Base-by-base conservation (phyloP, 495 filamentous ascomycete species). In the Neurospora sp. region DNA sequence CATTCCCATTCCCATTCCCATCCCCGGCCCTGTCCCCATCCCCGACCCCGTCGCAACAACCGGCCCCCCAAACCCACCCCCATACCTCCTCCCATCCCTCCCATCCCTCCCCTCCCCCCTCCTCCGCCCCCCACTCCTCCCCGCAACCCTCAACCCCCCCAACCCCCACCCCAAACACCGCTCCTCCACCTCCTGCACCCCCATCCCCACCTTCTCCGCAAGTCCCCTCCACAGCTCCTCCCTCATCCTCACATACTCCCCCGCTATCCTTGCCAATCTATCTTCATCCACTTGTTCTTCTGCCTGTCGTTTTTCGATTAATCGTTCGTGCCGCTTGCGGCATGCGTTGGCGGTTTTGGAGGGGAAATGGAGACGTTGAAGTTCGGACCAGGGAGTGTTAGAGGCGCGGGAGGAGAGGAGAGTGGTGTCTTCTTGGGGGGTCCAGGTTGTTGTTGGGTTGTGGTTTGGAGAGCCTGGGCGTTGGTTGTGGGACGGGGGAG, bases 291-390 rank as follows among this genome's bases (percentile, higher is more conserved):
- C 91, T 74, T 91, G 88, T 71, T 91, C 86, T 42, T 82, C 83
- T 54, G 87, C 88, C 4, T 66, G 54, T 54, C 83, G 83, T 59
- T 87, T 83, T 81, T 92, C 91, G 84, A 93, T 88, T 73, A 93
- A 82, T 37, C 92, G 83, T 80, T 93, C 92, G 77, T 93, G 89
- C 42, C 92, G 87, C 80, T 94, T 94, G 18, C 92, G 90, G 81
- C 92, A 94, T 16, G 92, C 92, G 81, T 94, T 94, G 20, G 90
- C 85, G 20, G 90, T 91, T 81, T 93, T 93, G 76, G 78, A 81
- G 8, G 89, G 91, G 77, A 94, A 94, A 82, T 91, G 85, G 27
- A 82, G 83, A 40, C 82, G 83, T 72, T 91, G 88, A 74, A 94
- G 92, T 18, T 90, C 87, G n/a, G 84, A 83, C 92, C 92, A 94